Evolutionary conservation across 2,329 filamentous ascomycete species (phyloP), one percentile per base, ranked within the genome.

Genomic region (Claviceps maximensis): DNA sequence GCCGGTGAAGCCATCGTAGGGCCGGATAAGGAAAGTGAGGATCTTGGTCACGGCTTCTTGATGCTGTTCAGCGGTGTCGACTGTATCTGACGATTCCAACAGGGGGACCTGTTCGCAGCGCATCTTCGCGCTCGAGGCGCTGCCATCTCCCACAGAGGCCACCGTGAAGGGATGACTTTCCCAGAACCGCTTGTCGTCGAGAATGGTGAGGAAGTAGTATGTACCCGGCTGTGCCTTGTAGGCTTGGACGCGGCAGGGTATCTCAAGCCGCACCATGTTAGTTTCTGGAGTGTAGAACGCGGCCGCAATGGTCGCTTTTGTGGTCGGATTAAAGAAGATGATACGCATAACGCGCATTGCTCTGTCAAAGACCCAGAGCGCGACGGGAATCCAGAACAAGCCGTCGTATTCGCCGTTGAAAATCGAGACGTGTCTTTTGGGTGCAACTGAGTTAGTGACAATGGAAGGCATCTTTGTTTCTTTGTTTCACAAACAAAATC

Each of bases 131-230:
- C 17, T 46, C 0, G 38, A 49, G 10, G 59, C 27, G 1, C 52
- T 53, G 27, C 58, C 50, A 36, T 62, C 58, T 2, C 53, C 44
- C 1, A 66, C 57, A 9, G 61, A 63, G 1, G 71, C 71, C 12
- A 76, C 68, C 0, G 74, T 76, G 50, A 77, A 77, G 0, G 74
- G 74, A 46, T 77, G 74, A 54, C 71, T 75, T 54, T 77, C 72
- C 74, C 74, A 77, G 50, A 67, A 68, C 1, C 64, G 60, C 13
- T 61, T 53, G 23, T 66, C 66, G 48, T 70, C 64, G 4, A 75
- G 65, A 7, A 73, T 62, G 48, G 71, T 69, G 1, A 76, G 56
- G 52, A 73, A 76, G 57, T 72, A 76, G 57, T 67, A 74, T 0
- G 70, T 74, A 0, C 74, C 74, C 0, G 73, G 67, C 0, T 57